Conservation (phyloP, 768 basidiomycete genomes). For the Termitomyces bulborhizus region DNA sequence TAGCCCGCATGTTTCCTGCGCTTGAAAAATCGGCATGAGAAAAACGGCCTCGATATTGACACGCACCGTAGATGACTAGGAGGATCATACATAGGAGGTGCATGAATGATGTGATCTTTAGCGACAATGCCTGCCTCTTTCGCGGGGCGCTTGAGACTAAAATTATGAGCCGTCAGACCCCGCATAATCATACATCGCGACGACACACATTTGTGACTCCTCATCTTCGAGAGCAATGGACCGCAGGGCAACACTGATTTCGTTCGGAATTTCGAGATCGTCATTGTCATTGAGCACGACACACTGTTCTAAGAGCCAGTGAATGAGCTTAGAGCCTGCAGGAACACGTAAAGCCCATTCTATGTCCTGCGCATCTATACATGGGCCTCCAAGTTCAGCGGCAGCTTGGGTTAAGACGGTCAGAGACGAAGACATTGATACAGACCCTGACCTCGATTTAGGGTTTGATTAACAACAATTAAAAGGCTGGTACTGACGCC, state of each 20-base stretch:
- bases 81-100: constrained; percentile 11
- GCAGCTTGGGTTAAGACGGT: constrained; percentile 11
- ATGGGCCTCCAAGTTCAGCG: constrained; percentile 25
- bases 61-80: constrained; percentile 18
- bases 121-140: neutral
- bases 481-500: too few relatives aligned
- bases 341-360: constrained; percentile 27
- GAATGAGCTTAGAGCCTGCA: constrained; percentile 23
- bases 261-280: neutral
- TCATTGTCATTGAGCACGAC: constrained; percentile 4
- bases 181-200: neutral
- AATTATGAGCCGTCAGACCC: neutral
- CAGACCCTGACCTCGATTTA: too few relatives aligned
- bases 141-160: constrained; percentile 11
- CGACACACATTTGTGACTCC: constrained; percentile 22
- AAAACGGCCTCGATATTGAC: neutral
- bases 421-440: neutral
- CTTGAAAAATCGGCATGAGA: neutral
- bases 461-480: too few relatives aligned
- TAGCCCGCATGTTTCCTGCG: constrained; percentile 19
- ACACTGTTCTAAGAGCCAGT: constrained; percentile 27
- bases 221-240: constrained; percentile 24
- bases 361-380: constrained; percentile 20
- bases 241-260: constrained; percentile 15
- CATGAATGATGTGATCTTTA: neutral